phyloP scores from a whole-genome alignment of 768 basidiomycete genomes.

The Tephrocybe sp. region DNA sequence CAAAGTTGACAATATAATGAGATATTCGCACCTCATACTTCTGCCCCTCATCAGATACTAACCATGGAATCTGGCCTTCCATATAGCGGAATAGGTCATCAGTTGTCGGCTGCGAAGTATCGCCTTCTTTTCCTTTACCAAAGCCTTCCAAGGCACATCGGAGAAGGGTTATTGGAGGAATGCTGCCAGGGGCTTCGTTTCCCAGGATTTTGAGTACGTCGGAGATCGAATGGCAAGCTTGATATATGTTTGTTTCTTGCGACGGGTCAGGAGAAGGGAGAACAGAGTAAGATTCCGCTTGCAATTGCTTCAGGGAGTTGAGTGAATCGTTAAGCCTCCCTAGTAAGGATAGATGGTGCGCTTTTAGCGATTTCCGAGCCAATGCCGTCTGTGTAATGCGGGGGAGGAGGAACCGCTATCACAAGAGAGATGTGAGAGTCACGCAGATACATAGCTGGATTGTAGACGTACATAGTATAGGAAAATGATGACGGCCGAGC shows the following conservation, averaged over 20 bases:
- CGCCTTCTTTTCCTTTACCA: constrained; percentile 32
- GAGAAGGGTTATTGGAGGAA: constrained; percentile 55
- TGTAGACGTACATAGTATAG: constrained; percentile 59
- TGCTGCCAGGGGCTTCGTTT: constrained; percentile 27
- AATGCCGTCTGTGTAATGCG: constrained; percentile 54
- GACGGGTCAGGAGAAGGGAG: constrained; percentile 54
- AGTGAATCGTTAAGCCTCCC: constrained; percentile 54
- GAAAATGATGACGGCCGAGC: constrained; percentile 55
- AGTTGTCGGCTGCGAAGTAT: constrained; percentile 42
- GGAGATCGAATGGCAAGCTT: constrained; percentile 43
- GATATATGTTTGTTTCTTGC: constrained; percentile 45
- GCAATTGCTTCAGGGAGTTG: constrained; percentile 50
- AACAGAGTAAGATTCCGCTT: constrained; percentile 50
- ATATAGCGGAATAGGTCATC: constrained; percentile 59
- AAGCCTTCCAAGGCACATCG: constrained; percentile 61
- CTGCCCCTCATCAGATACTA: constrained; percentile 48
- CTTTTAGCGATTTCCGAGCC: constrained; percentile 59
- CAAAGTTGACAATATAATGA: neutral
- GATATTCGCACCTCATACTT: constrained; percentile 50
- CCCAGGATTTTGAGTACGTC: constrained; percentile 33
- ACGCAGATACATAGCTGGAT: neutral
- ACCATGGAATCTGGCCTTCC: constrained; percentile 57
- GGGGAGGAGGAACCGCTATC: constrained; percentile 67
- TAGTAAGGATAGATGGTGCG: constrained; percentile 59
- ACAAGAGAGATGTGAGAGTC: neutral